phyloP scores from a whole-genome alignment of 1,284 basidiomycete genomes.

The Baeospora myosura region DNA sequence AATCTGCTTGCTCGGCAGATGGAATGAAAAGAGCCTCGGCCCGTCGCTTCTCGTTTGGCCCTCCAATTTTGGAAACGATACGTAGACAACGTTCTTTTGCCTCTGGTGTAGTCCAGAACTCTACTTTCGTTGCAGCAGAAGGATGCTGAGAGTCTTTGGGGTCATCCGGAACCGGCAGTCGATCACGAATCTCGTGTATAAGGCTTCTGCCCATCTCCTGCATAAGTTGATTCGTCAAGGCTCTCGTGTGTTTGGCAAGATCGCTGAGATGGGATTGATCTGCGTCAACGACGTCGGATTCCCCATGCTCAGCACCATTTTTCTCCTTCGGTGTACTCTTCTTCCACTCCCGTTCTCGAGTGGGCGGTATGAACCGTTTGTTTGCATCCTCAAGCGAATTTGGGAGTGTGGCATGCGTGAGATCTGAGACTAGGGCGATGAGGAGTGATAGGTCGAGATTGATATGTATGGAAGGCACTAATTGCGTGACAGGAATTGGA shows the following conservation, averaged over 20 bases:
- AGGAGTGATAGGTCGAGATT: conserved; percentile 79
- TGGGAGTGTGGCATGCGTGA: conserved; percentile 70
- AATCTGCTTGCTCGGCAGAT: not conserved
- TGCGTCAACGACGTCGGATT: conserved; percentile 13
- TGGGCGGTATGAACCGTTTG: conserved; percentile 51
- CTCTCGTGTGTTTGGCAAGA: conserved; percentile 48
- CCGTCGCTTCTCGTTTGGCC: conserved; percentile 51
- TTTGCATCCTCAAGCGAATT: conserved; percentile 47
- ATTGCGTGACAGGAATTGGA: conserved; percentile 1
- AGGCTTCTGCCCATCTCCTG: conserved; percentile 69
- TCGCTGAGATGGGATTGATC: too few relatives aligned
- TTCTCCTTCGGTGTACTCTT: conserved; percentile 25
- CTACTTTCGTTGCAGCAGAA: conserved; percentile 27
- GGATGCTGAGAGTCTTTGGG: not conserved
- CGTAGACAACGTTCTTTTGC: conserved; percentile 60
- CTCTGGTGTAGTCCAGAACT: conserved; percentile 76
- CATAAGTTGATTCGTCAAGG: conserved; percentile 55
- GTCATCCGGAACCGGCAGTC: conserved; percentile 22
- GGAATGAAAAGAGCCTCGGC: conserved; percentile 48
- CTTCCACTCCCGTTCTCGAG: conserved; percentile 53
- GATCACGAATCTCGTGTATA: conserved; percentile 54
- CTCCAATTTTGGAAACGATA: conserved; percentile 70
- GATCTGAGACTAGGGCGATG: conserved; percentile 77
- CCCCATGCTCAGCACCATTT: not conserved
- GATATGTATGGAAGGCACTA: conserved; percentile 48